Evolutionary conservation across 1,284 basidiomycete genomes (phyloP).

Genomic region (Rhodotorula sp.): DNA sequence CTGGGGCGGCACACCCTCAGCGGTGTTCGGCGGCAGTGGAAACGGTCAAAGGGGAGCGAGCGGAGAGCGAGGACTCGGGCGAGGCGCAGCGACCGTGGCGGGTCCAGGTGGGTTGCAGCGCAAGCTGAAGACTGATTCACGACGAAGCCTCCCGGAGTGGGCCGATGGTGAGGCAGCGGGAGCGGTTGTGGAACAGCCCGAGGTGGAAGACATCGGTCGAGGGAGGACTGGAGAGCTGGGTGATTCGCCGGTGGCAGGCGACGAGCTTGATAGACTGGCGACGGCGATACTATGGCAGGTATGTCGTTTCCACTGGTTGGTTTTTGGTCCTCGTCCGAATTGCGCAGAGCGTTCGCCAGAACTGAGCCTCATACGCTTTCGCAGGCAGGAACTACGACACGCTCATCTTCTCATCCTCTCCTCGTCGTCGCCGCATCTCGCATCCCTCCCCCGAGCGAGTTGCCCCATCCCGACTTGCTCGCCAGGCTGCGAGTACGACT

Average conservation of each 20-base stretch:
- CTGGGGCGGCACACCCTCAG: conserved; percentile 4
- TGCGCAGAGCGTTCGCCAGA: no score
- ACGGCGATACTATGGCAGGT: conserved; percentile 10
- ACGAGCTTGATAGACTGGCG: background rate
- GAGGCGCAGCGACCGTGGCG: background rate
- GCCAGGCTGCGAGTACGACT: conserved; percentile 4
- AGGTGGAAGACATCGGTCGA: background rate
- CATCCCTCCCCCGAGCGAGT: background rate
- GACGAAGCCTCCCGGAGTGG: conserved; percentile 2
- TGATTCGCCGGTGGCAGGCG: background rate
- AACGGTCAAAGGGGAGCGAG: background rate
- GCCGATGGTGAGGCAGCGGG: no score
- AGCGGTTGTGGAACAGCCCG: background rate
- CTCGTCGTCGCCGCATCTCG: conserved; percentile 16
- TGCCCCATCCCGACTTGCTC: background rate
- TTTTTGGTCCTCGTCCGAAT: background rate
- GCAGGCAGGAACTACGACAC: conserved; percentile 9
- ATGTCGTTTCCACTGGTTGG: background rate
- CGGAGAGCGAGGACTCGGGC: background rate
- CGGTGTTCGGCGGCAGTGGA: background rate
- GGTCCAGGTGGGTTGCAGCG: background rate
- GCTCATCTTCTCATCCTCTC: background rate
- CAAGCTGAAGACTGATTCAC: background rate
- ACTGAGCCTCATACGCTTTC: background rate
- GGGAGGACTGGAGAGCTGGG: background rate